Evolutionary conservation across 2,329 filamentous ascomycete species (phyloP).

Genomic region (Thelonectria blattea): DNA sequence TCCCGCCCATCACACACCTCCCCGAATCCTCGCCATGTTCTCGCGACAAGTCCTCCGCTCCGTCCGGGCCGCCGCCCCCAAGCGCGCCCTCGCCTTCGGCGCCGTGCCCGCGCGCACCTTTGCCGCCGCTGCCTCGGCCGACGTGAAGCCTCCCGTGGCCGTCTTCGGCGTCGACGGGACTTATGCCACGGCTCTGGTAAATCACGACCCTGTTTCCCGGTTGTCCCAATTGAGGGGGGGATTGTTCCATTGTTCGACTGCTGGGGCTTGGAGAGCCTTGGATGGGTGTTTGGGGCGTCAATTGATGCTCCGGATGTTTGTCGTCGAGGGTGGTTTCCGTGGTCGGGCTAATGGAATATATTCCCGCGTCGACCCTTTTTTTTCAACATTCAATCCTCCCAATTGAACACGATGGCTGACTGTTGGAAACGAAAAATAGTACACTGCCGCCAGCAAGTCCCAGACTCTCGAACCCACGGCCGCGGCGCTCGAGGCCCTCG

Average conservation of each 20-base stretch:
- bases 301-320: conserved; percentile 8
- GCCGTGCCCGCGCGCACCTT: conserved; percentile 74
- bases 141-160: conserved; percentile 83
- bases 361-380: conserved; percentile 30
- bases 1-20: conserved; percentile 23
- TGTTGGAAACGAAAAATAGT: conserved; percentile 63
- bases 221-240: too few relatives aligned
- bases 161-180: conserved; percentile 97
- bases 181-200: conserved; percentile 97
- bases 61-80: conserved; percentile 63
- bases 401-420: not conserved
- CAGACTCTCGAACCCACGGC: conserved; percentile 84
- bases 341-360: conserved; percentile 33
- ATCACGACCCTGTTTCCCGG: too few relatives aligned
- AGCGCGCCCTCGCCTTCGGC: conserved; percentile 54
- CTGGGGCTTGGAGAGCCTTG: not conserved
- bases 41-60: conserved; percentile 66
- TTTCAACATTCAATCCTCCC: conserved; percentile 25
- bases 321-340: conserved; percentile 13
- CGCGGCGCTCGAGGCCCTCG: conserved; percentile 76
- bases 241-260: conserved; percentile 11
- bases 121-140: conserved; percentile 73
- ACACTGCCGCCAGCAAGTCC: conserved; percentile 92
- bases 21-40: conserved; percentile 56
- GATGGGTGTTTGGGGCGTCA: conserved; percentile 14